phyloP scores from a whole-genome alignment of 768 basidiomycete genomes.

The Lentinus brumalis region DNA sequence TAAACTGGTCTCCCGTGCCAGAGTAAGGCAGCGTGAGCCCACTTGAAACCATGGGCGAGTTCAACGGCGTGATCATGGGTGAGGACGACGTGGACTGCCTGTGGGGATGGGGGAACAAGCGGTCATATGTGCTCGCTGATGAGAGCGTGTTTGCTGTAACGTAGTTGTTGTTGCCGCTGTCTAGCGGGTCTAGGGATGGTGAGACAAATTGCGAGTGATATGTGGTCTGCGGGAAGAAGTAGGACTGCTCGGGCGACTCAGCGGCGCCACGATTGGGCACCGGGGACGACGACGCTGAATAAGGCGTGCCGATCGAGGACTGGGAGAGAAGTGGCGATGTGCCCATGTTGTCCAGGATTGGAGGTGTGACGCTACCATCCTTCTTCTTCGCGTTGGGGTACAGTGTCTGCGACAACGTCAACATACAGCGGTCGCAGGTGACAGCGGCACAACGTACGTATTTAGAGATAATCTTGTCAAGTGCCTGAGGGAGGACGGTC shows the following conservation, averaged over 20 bases:
- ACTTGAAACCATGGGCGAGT: constrained; percentile 7
- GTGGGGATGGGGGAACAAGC: constrained; percentile 8
- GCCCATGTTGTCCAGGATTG: background rate
- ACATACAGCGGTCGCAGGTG: background rate
- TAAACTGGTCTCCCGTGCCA: constrained; percentile 3
- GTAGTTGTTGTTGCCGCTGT: constrained; percentile 10
- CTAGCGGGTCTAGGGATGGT: background rate
- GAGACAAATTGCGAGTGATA: constrained; percentile 5
- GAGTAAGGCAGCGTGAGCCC: constrained; percentile 11
- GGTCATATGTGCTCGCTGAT: constrained; percentile 6
- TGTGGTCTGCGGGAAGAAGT: constrained; percentile 11
- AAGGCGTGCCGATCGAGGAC: constrained; percentile 1
- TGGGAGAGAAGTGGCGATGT: constrained; percentile 11
- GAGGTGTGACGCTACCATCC: constrained; percentile 2
- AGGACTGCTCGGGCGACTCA: constrained; percentile 2
- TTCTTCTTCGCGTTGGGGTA: constrained; percentile 12
- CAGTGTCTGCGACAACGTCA: constrained; percentile 4
- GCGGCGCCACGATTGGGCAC: constrained; percentile 4
- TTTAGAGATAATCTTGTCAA: constrained; percentile 83
- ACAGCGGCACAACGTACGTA: constrained; percentile 52
- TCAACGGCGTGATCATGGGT: constrained; percentile 10
- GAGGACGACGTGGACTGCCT: constrained; percentile 12
- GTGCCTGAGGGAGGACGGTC: constrained; percentile 65
- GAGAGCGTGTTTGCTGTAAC: background rate
- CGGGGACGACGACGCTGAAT: constrained; percentile 12